These are phyloP conservation scores for Emergomyces orientalis DNA, from an alignment of 2,329 filamentous ascomycete genomes.

Conservation along the genomic window DNA sequence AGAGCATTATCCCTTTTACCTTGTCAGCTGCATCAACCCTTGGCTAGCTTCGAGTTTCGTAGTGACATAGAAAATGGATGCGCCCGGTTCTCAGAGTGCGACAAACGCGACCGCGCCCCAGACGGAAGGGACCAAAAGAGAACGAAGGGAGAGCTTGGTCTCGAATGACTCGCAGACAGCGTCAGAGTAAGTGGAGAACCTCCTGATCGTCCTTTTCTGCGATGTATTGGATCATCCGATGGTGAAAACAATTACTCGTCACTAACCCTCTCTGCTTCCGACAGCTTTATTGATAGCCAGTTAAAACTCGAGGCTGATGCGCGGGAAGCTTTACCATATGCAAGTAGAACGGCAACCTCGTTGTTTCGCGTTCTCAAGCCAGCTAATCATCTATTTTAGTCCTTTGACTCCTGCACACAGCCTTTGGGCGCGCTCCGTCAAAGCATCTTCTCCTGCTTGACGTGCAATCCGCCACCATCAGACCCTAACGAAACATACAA, in stretches of 20 bases:
- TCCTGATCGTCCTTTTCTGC: not conserved
- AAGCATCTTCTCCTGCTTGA: slow-evolving; percentile 82
- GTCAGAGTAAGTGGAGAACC: slow-evolving; percentile 47
- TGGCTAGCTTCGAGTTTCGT: not conserved
- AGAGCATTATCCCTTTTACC: not conserved
- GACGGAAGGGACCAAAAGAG: slow-evolving; percentile 10
- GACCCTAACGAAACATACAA: slow-evolving; percentile 47
- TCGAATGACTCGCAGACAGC: slow-evolving; percentile 62
- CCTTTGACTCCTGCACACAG: slow-evolving; percentile 88
- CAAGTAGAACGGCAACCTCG: slow-evolving; percentile 36
- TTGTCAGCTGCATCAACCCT: not conserved
- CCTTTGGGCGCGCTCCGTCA: slow-evolving; percentile 82
- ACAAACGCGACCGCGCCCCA: slow-evolving; percentile 1
- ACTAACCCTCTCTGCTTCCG: not conserved
- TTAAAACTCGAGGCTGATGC: slow-evolving; percentile 89
- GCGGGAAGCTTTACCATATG: slow-evolving; percentile 87
- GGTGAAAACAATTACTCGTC: not conserved
- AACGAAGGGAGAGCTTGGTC: slow-evolving; percentile 30
- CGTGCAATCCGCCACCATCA: slow-evolving; percentile 72
- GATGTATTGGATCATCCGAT: not conserved
- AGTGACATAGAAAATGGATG: slow-evolving; percentile 5
- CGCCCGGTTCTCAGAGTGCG: not conserved
- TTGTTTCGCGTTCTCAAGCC: not conserved
- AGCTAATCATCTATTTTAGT: slow-evolving; percentile 14
- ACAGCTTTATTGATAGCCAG: slow-evolving; percentile 77